Base-by-base conservation (phyloP, 805 yeast genomes). In the Wickerhamiella slavikovae region DNA sequence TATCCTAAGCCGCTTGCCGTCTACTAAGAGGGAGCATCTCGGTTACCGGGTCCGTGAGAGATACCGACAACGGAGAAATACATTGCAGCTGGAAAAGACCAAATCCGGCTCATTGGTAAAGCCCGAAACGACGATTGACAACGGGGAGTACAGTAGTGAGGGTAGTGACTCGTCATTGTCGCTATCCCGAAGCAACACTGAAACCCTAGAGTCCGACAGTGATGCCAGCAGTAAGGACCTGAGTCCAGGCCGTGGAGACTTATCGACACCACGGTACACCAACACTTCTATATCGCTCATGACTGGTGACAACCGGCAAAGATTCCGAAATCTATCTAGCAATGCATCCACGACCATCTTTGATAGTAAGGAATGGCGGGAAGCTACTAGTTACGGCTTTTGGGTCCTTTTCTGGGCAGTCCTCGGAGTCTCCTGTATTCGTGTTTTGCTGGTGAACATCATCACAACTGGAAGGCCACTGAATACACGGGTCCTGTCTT, bases 361-460 rank as follows among this genome's bases (percentile, higher is more conserved):
- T 11, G 56, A 51, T 28, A 27, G 40, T 11, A 40, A 41, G 21
- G 40, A 43, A 18, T 43, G 50, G 41, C 25, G 32, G 19, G 22
- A 40, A 22, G 42, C 52, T 11, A 31, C 39, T 31, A 82, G 78
- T 47, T 69, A 66, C 40, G 96, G 96, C 2, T 63, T 89, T 35
- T 85, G 70, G 48, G 72, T 79, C 4, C 62, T 82, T 32, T 43
- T 50, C 34, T 52, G 57, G 55, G 36, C 48, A 7, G 23, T 38
- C 17, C 25, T 77, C 31, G 64, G 66, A 4, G 62, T 71, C 4
- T 70, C 64, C 16, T 58, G 68, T 33, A 41, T 69, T 18, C 67
- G 68, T 34, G 62, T 63, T 14, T 42, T 70, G 6, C 54, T 71
- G 12, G 62, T 68, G 34, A 66, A 72, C 38, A 64, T 64, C 41